Evolutionary conservation across 345 rosid species (phyloP).

Genomic region (Nephelium lappaceum): DNA sequence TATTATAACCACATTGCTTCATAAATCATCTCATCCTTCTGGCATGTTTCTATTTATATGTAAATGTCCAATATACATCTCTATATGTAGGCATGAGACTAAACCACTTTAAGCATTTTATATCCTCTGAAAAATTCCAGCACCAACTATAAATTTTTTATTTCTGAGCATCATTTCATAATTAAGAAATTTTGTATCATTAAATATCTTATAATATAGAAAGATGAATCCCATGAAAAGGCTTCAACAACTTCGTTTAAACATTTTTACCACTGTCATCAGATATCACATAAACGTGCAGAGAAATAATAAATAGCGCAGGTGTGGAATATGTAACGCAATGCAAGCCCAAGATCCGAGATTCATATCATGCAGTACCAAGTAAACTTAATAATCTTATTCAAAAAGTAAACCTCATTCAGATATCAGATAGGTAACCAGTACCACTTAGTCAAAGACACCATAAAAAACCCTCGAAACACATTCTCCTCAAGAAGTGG

Average conservation of each 20-base stretch:
- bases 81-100: neutral
- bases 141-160: neutral
- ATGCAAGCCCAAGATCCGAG: neutral
- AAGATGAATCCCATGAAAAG: neutral
- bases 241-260: neutral
- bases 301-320: neutral
- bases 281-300: neutral
- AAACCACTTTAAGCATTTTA: neutral
- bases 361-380: neutral
- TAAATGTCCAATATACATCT: neutral
- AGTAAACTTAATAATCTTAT: slow-evolving; percentile 6
- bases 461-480: slow-evolving; percentile 96
- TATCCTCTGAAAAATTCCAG: neutral
- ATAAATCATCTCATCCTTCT: neutral
- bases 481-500: slow-evolving; percentile 94
- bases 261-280: neutral
- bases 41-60: neutral
- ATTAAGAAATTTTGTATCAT: neutral
- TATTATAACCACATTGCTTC: neutral
- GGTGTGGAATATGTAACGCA: neutral
- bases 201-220: neutral
- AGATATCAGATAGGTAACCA: slow-evolving; percentile 10
- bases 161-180: neutral
- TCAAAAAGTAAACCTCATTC: neutral
- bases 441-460: slow-evolving; percentile 93